A percentile compares a stretch with the other conserved stretches of the same genome.
Evolutionary conservation across 257 asterid species (phyloP).

Genomic region (Capsicum chinense): DNA sequence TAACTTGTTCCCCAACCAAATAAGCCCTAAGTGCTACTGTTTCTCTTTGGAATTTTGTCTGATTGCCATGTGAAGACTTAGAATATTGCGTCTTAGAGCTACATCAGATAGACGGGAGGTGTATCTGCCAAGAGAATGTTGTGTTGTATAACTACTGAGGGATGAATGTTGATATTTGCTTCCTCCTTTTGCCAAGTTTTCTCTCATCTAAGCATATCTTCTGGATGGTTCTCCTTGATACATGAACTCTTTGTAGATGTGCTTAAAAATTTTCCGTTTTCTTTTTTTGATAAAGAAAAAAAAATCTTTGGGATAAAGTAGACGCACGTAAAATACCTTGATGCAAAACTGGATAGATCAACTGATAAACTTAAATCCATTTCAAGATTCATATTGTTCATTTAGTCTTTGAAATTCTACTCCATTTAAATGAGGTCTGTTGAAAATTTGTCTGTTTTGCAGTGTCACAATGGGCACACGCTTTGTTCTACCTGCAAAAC

Average conservation of each 20-base stretch:
- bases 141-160: slow-evolving; percentile 5
- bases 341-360: background rate
- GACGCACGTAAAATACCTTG: background rate
- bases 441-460: slow-evolving; percentile 35
- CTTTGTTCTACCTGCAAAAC: slow-evolving; percentile 87
- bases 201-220: background rate
- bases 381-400: background rate
- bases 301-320: background rate
- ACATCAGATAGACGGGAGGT: background rate
- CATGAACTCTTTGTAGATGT: slow-evolving; percentile 5
- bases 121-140: background rate
- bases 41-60: background rate
- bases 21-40: background rate
- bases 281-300: no score
- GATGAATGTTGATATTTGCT: background rate
- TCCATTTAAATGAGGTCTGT: background rate
- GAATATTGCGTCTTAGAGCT: background rate
- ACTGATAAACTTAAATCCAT: background rate
- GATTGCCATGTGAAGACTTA: background rate
- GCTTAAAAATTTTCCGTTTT: background rate
- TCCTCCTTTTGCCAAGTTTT: background rate
- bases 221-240: background rate
- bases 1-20: no score
- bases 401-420: background rate
- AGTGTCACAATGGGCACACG: slow-evolving; percentile 92